These are phyloP conservation scores for Exophiala phaeomuriformis DNA, from an alignment of 2,329 filamentous ascomycete genomes.

Conservation along the genomic window DNA sequence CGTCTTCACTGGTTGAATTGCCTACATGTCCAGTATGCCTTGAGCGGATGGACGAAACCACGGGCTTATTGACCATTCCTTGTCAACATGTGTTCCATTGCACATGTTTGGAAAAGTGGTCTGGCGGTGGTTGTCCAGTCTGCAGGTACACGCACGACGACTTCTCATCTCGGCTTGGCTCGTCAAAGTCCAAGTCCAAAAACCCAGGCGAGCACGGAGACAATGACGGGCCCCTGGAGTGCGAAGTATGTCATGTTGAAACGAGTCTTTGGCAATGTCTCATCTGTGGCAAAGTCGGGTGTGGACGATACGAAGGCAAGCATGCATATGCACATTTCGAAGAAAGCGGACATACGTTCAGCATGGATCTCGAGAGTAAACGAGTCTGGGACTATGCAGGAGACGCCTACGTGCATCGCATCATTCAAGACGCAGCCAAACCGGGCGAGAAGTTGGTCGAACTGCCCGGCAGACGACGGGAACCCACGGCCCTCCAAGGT, in stretches of 20 bases:
- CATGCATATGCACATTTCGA: constrained; percentile 94
- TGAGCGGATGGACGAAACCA: constrained; percentile 97
- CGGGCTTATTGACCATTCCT: constrained; percentile 86
- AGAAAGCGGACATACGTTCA: constrained; percentile 79
- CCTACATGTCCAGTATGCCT: constrained; percentile 95
- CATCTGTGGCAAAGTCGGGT: constrained; percentile 86
- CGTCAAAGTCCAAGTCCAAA: constrained; percentile 24
- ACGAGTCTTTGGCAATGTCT: constrained; percentile 92
- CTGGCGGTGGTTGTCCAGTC: constrained; percentile 85
- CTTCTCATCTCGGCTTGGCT: constrained; percentile 31
- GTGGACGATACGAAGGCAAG: constrained; percentile 86
- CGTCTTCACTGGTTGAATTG: constrained; percentile 78
- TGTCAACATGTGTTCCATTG: constrained; percentile 98
- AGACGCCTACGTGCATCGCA: constrained; percentile 89
- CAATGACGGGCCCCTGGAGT: constrained; percentile 53
- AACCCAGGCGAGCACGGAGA: constrained; percentile 40
- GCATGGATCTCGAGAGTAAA: constrained; percentile 86
- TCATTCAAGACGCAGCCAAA: constrained; percentile 62
- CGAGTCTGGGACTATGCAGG: constrained; percentile 97
- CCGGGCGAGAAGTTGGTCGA: constrained; percentile 88
- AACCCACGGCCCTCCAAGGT: constrained; percentile 39
- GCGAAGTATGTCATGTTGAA: constrained; percentile 69
- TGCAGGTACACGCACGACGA: constrained; percentile 78
- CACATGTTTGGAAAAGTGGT: constrained; percentile 92
- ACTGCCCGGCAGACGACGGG: constrained; percentile 49